Base-by-base conservation (phyloP, 345 rosid species). In the Psidium guajava region DNA sequence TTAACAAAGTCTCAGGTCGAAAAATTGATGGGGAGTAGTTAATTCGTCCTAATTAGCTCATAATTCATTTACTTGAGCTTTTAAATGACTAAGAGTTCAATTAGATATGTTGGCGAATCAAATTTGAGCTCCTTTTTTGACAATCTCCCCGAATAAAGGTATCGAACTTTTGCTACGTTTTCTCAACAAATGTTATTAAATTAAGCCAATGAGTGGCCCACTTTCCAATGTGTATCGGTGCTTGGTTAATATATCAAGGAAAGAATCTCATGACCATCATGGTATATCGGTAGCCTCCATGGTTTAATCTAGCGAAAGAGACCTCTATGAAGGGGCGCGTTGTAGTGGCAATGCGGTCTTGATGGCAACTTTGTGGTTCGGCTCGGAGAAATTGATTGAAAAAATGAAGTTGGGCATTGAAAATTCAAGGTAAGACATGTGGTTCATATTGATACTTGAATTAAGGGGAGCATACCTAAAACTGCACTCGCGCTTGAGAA, bases 61-160 rank as follows among this genome's bases (percentile, higher is more conserved):
- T 16, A 8, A 28, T 10, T 14, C 8, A 61, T 28, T 28, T 0
- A 0, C 0, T 61, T 28, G 14, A 32, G 2, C 3, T 16, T 64
- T 64, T 64, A 0, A 64, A 0, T 32, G 44, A 64, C 32, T 2
- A 32, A 21, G 8, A 9, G 25, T 21, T 11, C 4, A 21, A 55
- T 8, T 54, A 6, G 56, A 16, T 55, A 21, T 27, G 0, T 61
- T 28, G 5, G 28, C 5, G 6, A 1, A 18, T 64, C 21, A 16
- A 5, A 64, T 8, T 4, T 8, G 24, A 15, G 75, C 3, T 64
- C 15, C 42, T 2, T 64, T 64, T 64, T 64, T 2, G 2, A 8
- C 3, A 0, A 64, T 64, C 22, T 64, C 5, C 5, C 6, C 0
- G 21, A 55, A 4, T 32, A 8, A 64, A 64, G 1, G 44, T 40